Conservation (phyloP, 208 protist genomes). For the Lotmaria passim region DNA sequence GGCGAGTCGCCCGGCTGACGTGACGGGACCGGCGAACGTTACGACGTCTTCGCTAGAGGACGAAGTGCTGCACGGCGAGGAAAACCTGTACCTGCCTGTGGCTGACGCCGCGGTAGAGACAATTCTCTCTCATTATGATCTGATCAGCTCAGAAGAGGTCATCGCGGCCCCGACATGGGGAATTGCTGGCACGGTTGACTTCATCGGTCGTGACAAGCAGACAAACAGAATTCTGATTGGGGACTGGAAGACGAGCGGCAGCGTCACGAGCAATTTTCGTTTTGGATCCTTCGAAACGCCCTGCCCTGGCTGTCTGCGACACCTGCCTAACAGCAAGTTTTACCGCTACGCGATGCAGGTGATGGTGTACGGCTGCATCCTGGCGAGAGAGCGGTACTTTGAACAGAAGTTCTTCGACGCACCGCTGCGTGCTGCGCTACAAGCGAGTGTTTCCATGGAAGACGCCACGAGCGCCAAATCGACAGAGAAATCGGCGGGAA, state of each 20-base stretch:
- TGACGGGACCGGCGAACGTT: conserved; percentile 20
- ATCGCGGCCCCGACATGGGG: conserved; percentile 68
- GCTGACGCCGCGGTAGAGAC: conserved; percentile 63
- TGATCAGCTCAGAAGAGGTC: conserved; percentile 74
- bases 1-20: conserved; percentile 29
- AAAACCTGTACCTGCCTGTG: conserved; percentile 65
- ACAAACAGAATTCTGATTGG: conserved; percentile 73
- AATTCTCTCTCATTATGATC: conserved; percentile 59
- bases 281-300: conserved; percentile 81
- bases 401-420: conserved; percentile 67
- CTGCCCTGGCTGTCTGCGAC: conserved; percentile 65
- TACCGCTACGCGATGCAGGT: conserved; percentile 91
- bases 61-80: conserved; percentile 76
- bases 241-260: conserved; percentile 91
- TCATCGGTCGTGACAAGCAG: conserved; percentile 71
- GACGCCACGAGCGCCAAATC: not conserved
- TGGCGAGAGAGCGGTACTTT: conserved; percentile 72
- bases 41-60: conserved; percentile 33
- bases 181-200: conserved; percentile 84
- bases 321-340: conserved; percentile 85
- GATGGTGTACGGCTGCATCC: conserved; percentile 78
- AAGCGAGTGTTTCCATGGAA: not conserved
- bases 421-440: conserved; percentile 32
- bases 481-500: not conserved
- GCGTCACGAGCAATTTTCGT: conserved; percentile 72